Conservation (phyloP, 75 land plant genomes). For the Cunninghamia lanceolata region DNA sequence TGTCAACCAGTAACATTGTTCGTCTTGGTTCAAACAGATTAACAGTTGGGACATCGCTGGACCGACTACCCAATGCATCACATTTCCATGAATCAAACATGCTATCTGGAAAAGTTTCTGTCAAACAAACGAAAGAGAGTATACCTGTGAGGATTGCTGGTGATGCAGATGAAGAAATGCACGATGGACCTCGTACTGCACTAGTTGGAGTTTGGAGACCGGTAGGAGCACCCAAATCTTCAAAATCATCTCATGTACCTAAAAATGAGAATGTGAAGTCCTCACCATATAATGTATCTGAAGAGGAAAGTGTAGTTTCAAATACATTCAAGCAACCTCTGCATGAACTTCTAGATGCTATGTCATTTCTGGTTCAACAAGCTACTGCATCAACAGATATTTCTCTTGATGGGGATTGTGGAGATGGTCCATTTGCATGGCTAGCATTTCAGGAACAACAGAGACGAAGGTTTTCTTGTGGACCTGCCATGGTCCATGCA, state of each 20-base stretch:
- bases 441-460: slow-evolving; percentile 78
- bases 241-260: slow-evolving; percentile 34
- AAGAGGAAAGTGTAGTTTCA: slow-evolving; percentile 38
- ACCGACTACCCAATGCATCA: slow-evolving; percentile 28
- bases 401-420: slow-evolving; percentile 70
- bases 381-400: slow-evolving; percentile 77
- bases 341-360: slow-evolving; percentile 80
- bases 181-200: slow-evolving; percentile 60
- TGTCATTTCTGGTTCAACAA: slow-evolving; percentile 86
- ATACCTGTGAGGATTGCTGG: slow-evolving; percentile 88
- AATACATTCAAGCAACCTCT: slow-evolving; percentile 56
- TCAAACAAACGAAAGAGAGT: slow-evolving; percentile 58
- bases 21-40: slow-evolving; percentile 19
- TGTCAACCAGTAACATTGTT: slow-evolving; percentile 18
- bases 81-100: slow-evolving; percentile 33
- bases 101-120: slow-evolving; percentile 24
- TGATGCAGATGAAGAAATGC: slow-evolving; percentile 73
- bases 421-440: slow-evolving; percentile 89
- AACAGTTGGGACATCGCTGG: slow-evolving; percentile 18
- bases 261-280: slow-evolving; percentile 37
- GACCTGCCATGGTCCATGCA: slow-evolving; percentile 76
- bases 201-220: slow-evolving; percentile 97
- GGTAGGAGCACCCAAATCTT: slow-evolving; percentile 70
- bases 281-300: slow-evolving; percentile 23
- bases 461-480: slow-evolving; percentile 75